A percentile compares a stretch with the other conserved stretches of the same genome.
Conservation (phyloP, 345 rosid species). For the Bruguiera sexangula region DNA sequence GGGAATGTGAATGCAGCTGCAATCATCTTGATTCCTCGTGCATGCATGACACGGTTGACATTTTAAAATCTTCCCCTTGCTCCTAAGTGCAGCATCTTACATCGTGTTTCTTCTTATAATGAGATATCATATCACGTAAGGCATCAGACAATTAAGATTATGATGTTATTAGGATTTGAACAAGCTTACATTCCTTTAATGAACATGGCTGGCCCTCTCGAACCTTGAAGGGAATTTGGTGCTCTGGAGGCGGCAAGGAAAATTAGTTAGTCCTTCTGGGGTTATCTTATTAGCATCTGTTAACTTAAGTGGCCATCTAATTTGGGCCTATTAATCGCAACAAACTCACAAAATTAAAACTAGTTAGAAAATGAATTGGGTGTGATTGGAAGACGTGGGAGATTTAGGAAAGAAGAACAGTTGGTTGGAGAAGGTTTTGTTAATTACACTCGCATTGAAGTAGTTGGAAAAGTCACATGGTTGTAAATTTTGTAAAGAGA, state of each 20-base stretch:
- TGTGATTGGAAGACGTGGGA: too few relatives aligned
- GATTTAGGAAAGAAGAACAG: too few relatives aligned
- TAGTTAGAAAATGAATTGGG: background rate
- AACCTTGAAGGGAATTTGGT: too few relatives aligned
- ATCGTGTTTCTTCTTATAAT: background rate
- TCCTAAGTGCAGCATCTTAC: background rate
- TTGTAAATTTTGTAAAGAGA: background rate
- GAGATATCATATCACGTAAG: background rate
- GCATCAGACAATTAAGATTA: slow-evolving; percentile 20
- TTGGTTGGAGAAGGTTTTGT: background rate
- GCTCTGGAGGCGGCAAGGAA: slow-evolving; percentile 19
- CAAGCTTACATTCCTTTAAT: slow-evolving; percentile 7
- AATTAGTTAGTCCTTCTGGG: background rate
- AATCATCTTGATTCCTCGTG: background rate
- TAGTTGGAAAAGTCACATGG: slow-evolving; percentile 1
- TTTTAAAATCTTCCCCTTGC: too few relatives aligned
- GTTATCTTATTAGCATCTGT: slow-evolving; percentile 6
- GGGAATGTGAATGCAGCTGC: background rate
- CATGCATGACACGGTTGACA: background rate
- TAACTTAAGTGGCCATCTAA: background rate
- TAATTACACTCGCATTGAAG: background rate
- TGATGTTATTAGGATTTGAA: slow-evolving; percentile 13
- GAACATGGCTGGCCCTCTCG: slow-evolving; percentile 17
- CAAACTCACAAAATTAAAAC: background rate
- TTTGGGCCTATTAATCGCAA: background rate